Conservation (phyloP, 306 rosid species). For the Macrotyloma uniflorum region DNA sequence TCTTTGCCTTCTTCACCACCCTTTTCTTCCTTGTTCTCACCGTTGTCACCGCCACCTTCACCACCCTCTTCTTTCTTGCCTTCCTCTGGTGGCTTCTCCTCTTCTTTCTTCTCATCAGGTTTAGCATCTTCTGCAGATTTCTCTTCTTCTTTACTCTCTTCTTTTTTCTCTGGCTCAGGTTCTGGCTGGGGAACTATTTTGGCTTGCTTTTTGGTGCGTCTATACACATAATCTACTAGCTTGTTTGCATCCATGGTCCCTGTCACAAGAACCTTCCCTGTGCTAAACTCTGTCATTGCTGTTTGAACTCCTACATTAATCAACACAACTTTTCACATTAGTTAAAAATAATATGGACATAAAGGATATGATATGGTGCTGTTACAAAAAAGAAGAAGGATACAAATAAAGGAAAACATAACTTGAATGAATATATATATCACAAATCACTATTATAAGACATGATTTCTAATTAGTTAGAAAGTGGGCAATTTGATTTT, state of each 20-base stretch:
- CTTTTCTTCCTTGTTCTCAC: conserved; percentile 40
- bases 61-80: conserved; percentile 55
- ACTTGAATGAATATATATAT: background rate
- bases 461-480: background rate
- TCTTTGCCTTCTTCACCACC: conserved; percentile 48
- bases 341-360: background rate
- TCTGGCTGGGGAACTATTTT: conserved; percentile 71
- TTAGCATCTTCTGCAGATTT: conserved; percentile 49
- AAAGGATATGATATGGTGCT: background rate
- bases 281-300: conserved; percentile 66
- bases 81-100: conserved; percentile 51
- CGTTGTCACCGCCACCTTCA: conserved; percentile 23
- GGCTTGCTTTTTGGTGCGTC: conserved; percentile 88
- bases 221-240: conserved; percentile 84
- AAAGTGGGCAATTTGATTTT: background rate
- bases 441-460: no score
- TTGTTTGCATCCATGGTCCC: conserved; percentile 87
- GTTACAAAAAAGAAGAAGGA: background rate
- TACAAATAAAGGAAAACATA: background rate
- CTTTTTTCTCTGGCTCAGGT: conserved; percentile 52
- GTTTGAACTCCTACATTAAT: conserved; percentile 74
- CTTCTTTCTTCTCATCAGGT: conserved; percentile 59
- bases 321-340: conserved; percentile 22
- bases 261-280: conserved; percentile 77
- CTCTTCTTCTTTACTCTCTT: conserved; percentile 53